Conservation (phyloP, 768 basidiomycete genomes). For the Suillus discolor region DNA sequence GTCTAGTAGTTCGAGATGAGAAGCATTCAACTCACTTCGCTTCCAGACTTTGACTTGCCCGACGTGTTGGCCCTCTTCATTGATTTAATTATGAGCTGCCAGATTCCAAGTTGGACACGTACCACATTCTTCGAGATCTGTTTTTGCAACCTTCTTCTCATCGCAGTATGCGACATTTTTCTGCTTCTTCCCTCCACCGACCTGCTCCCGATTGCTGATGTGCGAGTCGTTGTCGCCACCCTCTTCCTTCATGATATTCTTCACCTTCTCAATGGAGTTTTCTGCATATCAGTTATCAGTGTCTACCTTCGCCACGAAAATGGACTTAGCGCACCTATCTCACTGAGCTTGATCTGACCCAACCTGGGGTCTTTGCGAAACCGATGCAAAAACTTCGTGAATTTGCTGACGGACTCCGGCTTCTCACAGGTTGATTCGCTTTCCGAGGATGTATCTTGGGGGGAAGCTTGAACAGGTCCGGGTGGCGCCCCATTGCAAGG, state of each 20-base stretch:
- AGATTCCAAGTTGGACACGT: not conserved
- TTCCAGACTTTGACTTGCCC: conserved; percentile 7
- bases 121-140: conserved; percentile 14
- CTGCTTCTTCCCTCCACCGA: conserved; percentile 16
- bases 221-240: not conserved
- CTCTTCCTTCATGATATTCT: conserved; percentile 5
- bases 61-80: not conserved
- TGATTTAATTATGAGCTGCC: not conserved
- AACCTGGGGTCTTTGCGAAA: conserved; percentile 4
- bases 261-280: conserved; percentile 9
- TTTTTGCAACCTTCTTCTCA: conserved; percentile 10
- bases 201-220: conserved; percentile 10
- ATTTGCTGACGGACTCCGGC: not conserved
- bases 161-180: conserved; percentile 17
- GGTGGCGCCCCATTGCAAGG: not conserved
- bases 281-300: not conserved
- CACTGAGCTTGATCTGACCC: not conserved
- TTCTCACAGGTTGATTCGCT: not conserved
- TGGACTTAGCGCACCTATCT: not conserved
- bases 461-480: not conserved
- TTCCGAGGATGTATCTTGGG: too few relatives aligned
- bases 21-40: not conserved
- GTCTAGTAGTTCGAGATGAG: not conserved
- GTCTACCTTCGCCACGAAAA: not conserved
- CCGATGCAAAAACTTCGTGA: not conserved